Evolutionary conservation across 192 early-diverging fungal species (phyloP).

Genomic region (Thoreauomyces humboldtii): DNA sequence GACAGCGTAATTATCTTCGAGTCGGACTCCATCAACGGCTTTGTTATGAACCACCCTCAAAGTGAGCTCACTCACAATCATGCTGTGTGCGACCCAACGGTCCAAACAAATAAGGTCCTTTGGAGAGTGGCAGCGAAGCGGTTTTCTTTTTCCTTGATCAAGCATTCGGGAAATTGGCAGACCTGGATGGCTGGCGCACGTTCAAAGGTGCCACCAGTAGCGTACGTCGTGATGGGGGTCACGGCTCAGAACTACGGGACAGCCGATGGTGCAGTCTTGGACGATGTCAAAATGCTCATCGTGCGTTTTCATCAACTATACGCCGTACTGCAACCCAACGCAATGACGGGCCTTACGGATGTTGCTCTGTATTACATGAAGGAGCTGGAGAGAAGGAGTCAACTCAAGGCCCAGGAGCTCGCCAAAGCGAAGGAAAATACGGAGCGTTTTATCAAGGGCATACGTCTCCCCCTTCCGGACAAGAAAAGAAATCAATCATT

Average conservation of each 20-base stretch:
- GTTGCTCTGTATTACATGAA: slow-evolving; percentile 63
- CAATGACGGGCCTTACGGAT: slow-evolving; percentile 62
- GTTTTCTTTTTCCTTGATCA: slow-evolving; percentile 61
- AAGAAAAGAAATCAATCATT: slow-evolving; percentile 54
- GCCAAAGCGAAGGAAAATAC: slow-evolving; percentile 64
- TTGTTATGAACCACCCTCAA: slow-evolving; percentile 51
- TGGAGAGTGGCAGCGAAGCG: slow-evolving; percentile 57
- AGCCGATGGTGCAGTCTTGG: background rate
- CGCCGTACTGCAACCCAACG: slow-evolving; percentile 71
- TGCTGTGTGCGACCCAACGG: no score
- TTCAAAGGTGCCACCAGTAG: slow-evolving; percentile 51
- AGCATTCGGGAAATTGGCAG: slow-evolving; percentile 10
- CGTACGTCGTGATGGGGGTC: slow-evolving; percentile 65
- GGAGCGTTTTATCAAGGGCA: slow-evolving; percentile 58
- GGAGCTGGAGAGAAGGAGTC: slow-evolving; percentile 60
- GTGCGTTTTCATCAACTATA: slow-evolving; percentile 61
- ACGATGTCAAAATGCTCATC: slow-evolving; percentile 37
- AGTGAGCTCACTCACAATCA: background rate
- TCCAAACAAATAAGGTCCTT: slow-evolving; percentile 25
- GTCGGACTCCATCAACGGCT: slow-evolving; percentile 57
- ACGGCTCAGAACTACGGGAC: slow-evolving; percentile 53
- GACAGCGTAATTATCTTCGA: slow-evolving; percentile 50
- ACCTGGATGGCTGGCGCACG: slow-evolving; percentile 3
- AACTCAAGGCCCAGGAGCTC: slow-evolving; percentile 55
- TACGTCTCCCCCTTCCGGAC: slow-evolving; percentile 54